phyloP scores from a whole-genome alignment of 148 eudicot species.

The Salicornia ramosissima region DNA sequence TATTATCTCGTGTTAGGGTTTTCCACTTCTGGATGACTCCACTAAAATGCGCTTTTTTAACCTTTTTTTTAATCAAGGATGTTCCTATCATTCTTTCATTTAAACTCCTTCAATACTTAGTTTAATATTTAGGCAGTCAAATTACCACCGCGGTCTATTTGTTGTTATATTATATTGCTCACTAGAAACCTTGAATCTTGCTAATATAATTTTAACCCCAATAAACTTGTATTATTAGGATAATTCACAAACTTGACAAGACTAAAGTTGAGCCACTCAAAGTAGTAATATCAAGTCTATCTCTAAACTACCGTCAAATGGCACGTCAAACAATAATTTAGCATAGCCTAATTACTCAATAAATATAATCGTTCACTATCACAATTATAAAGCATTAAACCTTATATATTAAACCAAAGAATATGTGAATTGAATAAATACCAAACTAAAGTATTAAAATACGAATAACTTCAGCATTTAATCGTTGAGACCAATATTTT shows the following conservation, averaged over 20 bases:
- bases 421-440: too few relatives aligned
- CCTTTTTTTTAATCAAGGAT: background rate
- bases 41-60: too few relatives aligned
- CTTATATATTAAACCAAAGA: too few relatives aligned
- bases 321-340: background rate
- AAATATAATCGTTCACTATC: too few relatives aligned
- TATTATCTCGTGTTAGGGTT: too few relatives aligned
- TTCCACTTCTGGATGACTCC: too few relatives aligned
- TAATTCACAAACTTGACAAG: background rate
- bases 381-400: too few relatives aligned
- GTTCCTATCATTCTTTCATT: background rate
- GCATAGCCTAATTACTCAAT: background rate
- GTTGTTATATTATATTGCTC: background rate
- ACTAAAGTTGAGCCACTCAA: background rate
- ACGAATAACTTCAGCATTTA: too few relatives aligned
- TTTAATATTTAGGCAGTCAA: background rate
- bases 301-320: background rate
- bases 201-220: background rate
- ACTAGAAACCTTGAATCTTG: background rate
- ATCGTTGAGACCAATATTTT: too few relatives aligned
- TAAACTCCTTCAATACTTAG: background rate
- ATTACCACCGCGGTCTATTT: background rate
- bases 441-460: too few relatives aligned
- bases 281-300: background rate
- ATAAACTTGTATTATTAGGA: background rate